Evolutionary conservation across 2,329 filamentous ascomycete genomes (phyloP).

Genomic region (Acarospora socialis): DNA sequence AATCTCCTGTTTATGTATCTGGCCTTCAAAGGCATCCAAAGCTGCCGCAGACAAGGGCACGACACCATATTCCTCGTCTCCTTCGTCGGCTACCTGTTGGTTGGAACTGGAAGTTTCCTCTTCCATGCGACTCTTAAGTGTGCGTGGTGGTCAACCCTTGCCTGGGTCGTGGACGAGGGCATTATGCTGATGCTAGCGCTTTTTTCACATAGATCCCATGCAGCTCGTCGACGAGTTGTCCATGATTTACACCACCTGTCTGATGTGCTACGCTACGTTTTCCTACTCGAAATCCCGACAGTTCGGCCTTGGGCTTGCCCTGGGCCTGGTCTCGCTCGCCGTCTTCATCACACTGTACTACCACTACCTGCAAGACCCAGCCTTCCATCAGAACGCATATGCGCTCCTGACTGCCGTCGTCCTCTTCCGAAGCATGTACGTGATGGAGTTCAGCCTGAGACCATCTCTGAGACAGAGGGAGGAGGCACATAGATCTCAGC

Average conservation of each 20-base stretch:
- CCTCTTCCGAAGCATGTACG: slow-evolving; percentile 58
- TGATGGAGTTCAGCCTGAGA: slow-evolving; percentile 56
- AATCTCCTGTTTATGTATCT: slow-evolving; percentile 72
- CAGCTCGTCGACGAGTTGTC: slow-evolving; percentile 56
- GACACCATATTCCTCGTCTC: slow-evolving; percentile 60
- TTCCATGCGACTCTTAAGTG: slow-evolving; percentile 53
- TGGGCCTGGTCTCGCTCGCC: slow-evolving; percentile 37
- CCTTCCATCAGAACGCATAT: slow-evolving; percentile 72
- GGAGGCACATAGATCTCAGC: slow-evolving; percentile 30
- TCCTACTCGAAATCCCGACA: slow-evolving; percentile 46
- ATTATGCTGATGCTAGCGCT: slow-evolving; percentile 12
- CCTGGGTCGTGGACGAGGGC: no score
- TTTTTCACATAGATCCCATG: slow-evolving; percentile 43
- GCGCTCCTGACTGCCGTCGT: slow-evolving; percentile 56
- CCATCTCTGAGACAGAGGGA: slow-evolving; percentile 40
- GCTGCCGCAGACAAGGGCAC: slow-evolving; percentile 58
- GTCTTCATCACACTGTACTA: slow-evolving; percentile 66
- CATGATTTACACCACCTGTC: slow-evolving; percentile 58
- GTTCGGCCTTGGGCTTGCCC: slow-evolving; percentile 40
- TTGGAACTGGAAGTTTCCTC: slow-evolving; percentile 46
- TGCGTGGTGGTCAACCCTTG: slow-evolving; percentile 19
- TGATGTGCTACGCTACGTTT: slow-evolving; percentile 62
- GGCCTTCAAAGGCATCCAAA: slow-evolving; percentile 58
- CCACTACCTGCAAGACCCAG: slow-evolving; percentile 65
- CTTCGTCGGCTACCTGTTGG: slow-evolving; percentile 47